Evolutionary conservation across 805 yeast genomes (phyloP).

Genomic region (Nematodospora valgi): DNA sequence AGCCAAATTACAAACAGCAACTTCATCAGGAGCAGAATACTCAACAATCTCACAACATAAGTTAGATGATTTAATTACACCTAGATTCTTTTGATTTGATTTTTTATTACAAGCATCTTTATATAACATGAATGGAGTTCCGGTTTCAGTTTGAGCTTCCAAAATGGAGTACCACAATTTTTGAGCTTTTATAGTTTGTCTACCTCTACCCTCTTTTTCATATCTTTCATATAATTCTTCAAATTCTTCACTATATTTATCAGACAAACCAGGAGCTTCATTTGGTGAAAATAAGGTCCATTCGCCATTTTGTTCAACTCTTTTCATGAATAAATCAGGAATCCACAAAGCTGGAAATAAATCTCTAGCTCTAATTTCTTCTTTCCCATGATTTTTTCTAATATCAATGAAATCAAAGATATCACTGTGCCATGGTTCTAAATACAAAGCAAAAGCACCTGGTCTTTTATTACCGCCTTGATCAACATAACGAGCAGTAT

Average conservation of each 20-base stretch:
- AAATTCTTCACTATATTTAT: constrained; percentile 55
- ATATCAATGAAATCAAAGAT: constrained; percentile 57
- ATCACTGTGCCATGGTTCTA: constrained; percentile 65
- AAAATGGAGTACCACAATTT: constrained; percentile 59
- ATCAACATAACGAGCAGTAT: constrained; percentile 61
- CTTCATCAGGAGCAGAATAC: constrained; percentile 55
- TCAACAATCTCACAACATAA: constrained; percentile 64
- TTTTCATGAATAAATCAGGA: constrained; percentile 59
- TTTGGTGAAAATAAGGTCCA: constrained; percentile 62
- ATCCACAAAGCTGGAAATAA: constrained; percentile 63
- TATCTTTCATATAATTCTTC: constrained; percentile 48
- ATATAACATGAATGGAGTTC: constrained; percentile 63
- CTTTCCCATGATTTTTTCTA: constrained; percentile 62
- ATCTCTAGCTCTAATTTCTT: constrained; percentile 61
- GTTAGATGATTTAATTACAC: constrained; percentile 57
- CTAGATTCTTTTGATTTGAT: constrained; percentile 59
- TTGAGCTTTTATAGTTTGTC: constrained; percentile 52
- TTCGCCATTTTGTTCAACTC: constrained; percentile 52
- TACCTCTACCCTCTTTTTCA: constrained; percentile 50
- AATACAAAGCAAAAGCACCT: constrained; percentile 59
- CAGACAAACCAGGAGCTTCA: constrained; percentile 56
- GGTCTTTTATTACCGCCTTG: constrained; percentile 68
- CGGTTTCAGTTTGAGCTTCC: constrained; percentile 64
- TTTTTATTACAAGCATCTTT: constrained; percentile 60
- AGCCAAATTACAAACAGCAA: constrained; percentile 61